phyloP scores from a whole-genome alignment of 306 rosid genomes.

The Casuarina cunninghamiana region DNA sequence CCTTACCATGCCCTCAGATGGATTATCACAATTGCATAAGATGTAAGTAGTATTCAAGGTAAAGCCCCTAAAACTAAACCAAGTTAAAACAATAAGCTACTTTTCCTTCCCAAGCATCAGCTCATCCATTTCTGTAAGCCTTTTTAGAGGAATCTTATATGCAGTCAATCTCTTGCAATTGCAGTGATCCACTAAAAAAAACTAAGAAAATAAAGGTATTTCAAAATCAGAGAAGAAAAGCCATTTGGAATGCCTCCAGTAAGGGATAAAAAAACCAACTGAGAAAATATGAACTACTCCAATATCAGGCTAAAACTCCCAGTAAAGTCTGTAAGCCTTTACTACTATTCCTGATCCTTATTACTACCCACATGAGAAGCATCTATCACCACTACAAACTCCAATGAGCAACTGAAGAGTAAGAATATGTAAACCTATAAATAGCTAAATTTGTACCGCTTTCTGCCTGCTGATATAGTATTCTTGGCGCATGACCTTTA shows the following conservation, averaged over 20 bases:
- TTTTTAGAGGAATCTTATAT: background rate
- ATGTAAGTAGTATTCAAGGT: background rate
- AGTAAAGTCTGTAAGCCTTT: background rate
- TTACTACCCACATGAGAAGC: background rate
- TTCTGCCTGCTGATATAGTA: conserved; percentile 83
- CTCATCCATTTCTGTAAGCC: background rate
- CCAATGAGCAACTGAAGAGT: background rate
- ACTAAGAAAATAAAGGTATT: background rate
- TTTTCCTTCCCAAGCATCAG: background rate
- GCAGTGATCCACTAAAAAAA: background rate
- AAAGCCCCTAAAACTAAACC: background rate
- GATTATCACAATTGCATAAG: background rate
- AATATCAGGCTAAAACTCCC: background rate
- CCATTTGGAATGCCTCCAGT: background rate
- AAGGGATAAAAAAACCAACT: background rate
- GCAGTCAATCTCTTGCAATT: background rate
- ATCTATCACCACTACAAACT: background rate
- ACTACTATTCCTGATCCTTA: background rate
- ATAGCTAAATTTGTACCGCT: conserved; percentile 53
- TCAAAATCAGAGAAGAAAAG: background rate
- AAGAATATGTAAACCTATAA: conserved; percentile 12
- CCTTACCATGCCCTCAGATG: background rate
- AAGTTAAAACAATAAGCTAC: background rate
- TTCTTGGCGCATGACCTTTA: conserved; percentile 99
- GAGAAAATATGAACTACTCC: background rate